phyloP scores from a whole-genome alignment of 2,329 filamentous ascomycete genomes.

The Phaeosphaeria sp. region DNA sequence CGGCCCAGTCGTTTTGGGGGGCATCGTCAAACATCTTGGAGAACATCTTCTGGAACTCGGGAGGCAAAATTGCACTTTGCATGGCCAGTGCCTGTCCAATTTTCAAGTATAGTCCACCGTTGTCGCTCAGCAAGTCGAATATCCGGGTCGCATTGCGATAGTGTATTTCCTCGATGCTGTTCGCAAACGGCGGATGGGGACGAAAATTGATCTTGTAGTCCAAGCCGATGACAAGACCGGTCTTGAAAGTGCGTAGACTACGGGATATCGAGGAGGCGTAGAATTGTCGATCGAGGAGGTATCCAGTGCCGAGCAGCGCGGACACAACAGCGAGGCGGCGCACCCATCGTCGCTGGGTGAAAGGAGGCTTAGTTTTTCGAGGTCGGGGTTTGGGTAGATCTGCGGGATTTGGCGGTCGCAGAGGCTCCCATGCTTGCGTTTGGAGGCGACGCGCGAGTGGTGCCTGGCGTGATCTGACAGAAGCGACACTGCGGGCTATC shows the following conservation, averaged over 20 bases:
- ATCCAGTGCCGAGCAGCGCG: constrained; percentile 66
- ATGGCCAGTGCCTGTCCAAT: constrained; percentile 98
- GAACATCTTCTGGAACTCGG: constrained; percentile 97
- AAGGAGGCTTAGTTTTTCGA: constrained; percentile 72
- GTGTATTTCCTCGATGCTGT: constrained; percentile 79
- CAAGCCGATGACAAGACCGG: constrained; percentile 79
- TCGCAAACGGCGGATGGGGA: constrained; percentile 74
- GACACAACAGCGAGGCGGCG: constrained; percentile 73
- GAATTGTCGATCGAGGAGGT: constrained; percentile 73
- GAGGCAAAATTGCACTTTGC: constrained; percentile 92
- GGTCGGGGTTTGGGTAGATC: constrained; percentile 67
- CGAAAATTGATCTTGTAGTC: constrained; percentile 99
- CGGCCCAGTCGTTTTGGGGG: constrained; percentile 87
- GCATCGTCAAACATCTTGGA: constrained; percentile 97
- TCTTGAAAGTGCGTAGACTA: constrained; percentile 80
- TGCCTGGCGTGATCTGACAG: constrained; percentile 16
- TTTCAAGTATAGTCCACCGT: constrained; percentile 95
- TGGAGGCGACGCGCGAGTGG: constrained; percentile 37
- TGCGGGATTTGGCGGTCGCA: constrained; percentile 74
- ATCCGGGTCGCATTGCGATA: constrained; percentile 82
- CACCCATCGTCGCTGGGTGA: constrained; percentile 74
- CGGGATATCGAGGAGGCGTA: constrained; percentile 82
- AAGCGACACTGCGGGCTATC: constrained; percentile 22
- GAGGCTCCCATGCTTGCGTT: constrained; percentile 50
- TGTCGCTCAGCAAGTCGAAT: constrained; percentile 79